phyloP scores from a whole-genome alignment of 306 rosid genomes.

The Quercus berberidifolia region DNA sequence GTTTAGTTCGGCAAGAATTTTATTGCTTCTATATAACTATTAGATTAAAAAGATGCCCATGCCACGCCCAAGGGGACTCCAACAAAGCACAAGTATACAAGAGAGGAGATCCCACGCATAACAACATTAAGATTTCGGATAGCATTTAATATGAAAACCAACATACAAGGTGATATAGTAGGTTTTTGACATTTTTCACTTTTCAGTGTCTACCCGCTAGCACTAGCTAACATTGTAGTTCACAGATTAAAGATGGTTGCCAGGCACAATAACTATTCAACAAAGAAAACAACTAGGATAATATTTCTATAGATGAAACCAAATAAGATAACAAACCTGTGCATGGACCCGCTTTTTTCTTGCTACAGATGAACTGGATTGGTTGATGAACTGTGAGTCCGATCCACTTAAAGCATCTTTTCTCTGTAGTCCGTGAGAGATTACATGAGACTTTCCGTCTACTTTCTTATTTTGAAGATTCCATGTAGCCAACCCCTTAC shows the following conservation, averaged over 20 bases:
- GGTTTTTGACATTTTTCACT: neutral
- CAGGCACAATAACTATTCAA: slow-evolving; percentile 1
- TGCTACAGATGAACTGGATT: slow-evolving; percentile 61
- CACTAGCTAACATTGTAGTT: slow-evolving; percentile 12
- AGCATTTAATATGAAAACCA: slow-evolving; percentile 6
- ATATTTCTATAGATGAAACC: slow-evolving; percentile 10
- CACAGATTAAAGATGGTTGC: neutral
- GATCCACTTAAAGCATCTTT: slow-evolving; percentile 71
- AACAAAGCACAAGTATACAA: neutral
- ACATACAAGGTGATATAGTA: neutral
- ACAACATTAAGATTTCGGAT: neutral
- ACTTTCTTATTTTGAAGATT: slow-evolving; percentile 52
- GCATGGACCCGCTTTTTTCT: slow-evolving; percentile 87
- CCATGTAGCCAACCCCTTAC: slow-evolving; percentile 61
- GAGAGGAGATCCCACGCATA: neutral
- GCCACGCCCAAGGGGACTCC: neutral
- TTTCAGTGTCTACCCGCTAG: neutral
- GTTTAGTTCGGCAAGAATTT: neutral
- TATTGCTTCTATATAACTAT: neutral
- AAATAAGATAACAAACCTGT: slow-evolving; percentile 44
- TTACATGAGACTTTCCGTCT: slow-evolving; percentile 56
- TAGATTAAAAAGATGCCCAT: neutral
- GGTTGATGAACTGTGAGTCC: slow-evolving; percentile 61
- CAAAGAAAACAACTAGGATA: neutral
- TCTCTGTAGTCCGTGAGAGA: slow-evolving; percentile 52